Conservation (phyloP, 2,329 filamentous ascomycete genomes). For the Ceratocystis destructans region DNA sequence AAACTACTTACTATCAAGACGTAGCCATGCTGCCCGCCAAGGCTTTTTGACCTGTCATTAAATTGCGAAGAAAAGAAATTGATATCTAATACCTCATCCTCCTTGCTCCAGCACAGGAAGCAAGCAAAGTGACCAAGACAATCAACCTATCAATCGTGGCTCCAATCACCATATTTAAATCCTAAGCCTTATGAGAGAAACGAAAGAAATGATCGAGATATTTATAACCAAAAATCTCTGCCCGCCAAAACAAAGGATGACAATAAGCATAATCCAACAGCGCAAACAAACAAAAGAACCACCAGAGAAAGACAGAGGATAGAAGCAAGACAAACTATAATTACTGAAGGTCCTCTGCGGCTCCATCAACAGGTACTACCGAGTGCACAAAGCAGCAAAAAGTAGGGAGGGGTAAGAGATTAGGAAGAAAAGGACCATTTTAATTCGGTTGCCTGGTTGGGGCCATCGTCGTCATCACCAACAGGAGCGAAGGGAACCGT, state of each 20-base stretch:
- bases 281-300: neutral
- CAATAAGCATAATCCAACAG: slow-evolving; percentile 5
- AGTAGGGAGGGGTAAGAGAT: neutral
- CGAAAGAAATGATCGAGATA: neutral
- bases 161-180: neutral
- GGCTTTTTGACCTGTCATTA: neutral
- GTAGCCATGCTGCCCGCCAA: neutral
- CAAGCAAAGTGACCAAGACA: neutral
- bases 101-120: neutral
- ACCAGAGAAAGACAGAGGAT: neutral
- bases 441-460: neutral
- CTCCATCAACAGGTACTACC: neutral
- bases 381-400: neutral
- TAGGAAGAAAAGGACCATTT: neutral
- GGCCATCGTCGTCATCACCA: neutral
- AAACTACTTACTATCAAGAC: neutral
- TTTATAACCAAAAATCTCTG: neutral
- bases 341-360: neutral
- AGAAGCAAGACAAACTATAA: neutral
- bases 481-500: neutral
- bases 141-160: neutral
- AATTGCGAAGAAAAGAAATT: neutral
- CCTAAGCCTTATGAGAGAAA: neutral
- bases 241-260: neutral
- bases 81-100: neutral